Base-by-base conservation (phyloP, 192 early-diverging fungal genomes). In the Backusella liffmaniae region DNA sequence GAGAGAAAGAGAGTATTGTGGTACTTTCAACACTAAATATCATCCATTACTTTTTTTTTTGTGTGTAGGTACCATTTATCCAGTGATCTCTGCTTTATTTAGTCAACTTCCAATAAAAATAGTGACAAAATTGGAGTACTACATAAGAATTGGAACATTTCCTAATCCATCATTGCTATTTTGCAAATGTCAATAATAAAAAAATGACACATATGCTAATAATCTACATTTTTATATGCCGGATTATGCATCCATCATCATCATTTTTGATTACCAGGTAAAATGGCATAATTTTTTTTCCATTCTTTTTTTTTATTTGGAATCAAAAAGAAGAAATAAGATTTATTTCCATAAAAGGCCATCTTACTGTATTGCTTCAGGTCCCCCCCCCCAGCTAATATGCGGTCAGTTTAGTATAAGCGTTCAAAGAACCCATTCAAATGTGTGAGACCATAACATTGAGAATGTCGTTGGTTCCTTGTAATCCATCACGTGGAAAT, bases 391-490 rank as follows among this genome's bases (percentile, higher is more conserved):
- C 21, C 15, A n/a, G 26, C 42, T n/a, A n/a, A 10, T 21, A 21
- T 21, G 53, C 5, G 21, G 53, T 23, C 18, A 56, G 53, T 21
- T 56, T 56, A 56, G 53, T 21, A 21, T 23, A 18, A n/a, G 21
- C n/a, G 1, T 15, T 53, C 21, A 56, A 56, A 56, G 21, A 21
- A 56, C 21, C 0, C 53, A 56, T 56, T 56, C 53, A 56, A 56
- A 56, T 56, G 53, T 56, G 53, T 56, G 53, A 56, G 53, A 56
- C 53, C 53, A 56, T 56, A 23, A 56, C 53, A 26, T 56, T 56
- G 53, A 26, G n/a, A 56, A 21, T 21, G 18, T 56, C n/a, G 42
- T 5, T 2, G 18, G 53, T 7, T 56, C 9, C 8, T 56, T 21
- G 21, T 21, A 56, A 21, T 56, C 51, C 0, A 56, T 56, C 51